These are phyloP conservation scores for Penicillium taxi DNA, from an alignment of 495 filamentous ascomycete species.

Conservation along the genomic window DNA sequence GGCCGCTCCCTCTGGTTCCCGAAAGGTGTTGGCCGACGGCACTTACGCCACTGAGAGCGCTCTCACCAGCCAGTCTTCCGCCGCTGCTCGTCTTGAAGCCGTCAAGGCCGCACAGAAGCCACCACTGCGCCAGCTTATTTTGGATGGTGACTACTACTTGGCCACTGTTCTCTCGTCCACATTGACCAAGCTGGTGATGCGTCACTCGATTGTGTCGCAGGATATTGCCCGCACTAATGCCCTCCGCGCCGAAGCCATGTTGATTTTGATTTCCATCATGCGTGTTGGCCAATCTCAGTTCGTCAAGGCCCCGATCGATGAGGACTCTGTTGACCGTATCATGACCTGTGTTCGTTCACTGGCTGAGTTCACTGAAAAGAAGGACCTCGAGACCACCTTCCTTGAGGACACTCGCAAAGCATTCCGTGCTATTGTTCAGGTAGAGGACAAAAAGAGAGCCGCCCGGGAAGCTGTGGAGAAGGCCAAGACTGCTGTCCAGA, in stretches of 20 bases:
- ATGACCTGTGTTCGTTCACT: slow-evolving; percentile 94
- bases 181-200: slow-evolving; percentile 96
- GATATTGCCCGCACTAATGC: slow-evolving; percentile 87
- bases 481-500: slow-evolving; percentile 88
- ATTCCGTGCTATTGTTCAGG: slow-evolving; percentile 96
- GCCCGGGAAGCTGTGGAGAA: slow-evolving; percentile 86
- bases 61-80: slow-evolving; percentile 83
- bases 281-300: slow-evolving; percentile 97
- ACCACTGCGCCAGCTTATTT: slow-evolving; percentile 85
- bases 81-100: slow-evolving; percentile 85
- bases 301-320: slow-evolving; percentile 93
- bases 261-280: slow-evolving; percentile 98
- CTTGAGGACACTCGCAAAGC: slow-evolving; percentile 93
- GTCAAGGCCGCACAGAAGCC: slow-evolving; percentile 97
- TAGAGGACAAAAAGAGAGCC: slow-evolving; percentile 92
- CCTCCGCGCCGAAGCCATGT: slow-evolving; percentile 92
- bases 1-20: slow-evolving; percentile 70
- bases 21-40: slow-evolving; percentile 90
- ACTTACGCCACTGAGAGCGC: slow-evolving; percentile 97
- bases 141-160: slow-evolving; percentile 98
- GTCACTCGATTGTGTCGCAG: slow-evolving; percentile 87
- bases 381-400: slow-evolving; percentile 85
- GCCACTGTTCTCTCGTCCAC: slow-evolving; percentile 89
- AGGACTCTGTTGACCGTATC: slow-evolving; percentile 94
- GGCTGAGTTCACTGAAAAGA: slow-evolving; percentile 81